Conservation (phyloP, 2,329 filamentous ascomycete species). For the Sporothrix brunneoviolacea region DNA sequence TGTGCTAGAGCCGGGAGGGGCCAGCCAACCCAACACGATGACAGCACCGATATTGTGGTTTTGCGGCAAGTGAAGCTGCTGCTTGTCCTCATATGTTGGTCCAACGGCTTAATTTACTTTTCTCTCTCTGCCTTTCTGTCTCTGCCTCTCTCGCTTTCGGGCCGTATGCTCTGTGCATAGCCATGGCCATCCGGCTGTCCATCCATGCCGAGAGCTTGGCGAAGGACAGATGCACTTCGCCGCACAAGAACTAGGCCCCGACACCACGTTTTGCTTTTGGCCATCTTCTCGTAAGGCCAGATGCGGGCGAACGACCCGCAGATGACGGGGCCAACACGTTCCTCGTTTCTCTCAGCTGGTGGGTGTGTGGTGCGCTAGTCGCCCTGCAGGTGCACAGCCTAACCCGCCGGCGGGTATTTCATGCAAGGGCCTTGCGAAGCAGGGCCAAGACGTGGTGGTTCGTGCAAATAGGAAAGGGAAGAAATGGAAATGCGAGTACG, state of each 20-base stretch:
- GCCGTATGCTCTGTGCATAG: not conserved
- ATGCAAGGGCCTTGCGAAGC: constrained; percentile 7
- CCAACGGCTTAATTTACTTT: not conserved
- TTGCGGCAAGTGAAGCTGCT: no score
- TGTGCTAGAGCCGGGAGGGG: no score
- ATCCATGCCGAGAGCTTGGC: not conserved
- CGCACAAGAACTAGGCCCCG: not conserved
- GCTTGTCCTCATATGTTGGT: no score
- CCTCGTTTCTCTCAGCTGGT: no score
- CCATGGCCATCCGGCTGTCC: not conserved
- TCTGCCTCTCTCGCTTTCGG: not conserved
- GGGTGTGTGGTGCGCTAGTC: no score
- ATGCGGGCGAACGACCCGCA: no score
- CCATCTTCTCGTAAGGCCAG: no score
- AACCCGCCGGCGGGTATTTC: constrained; percentile 1
- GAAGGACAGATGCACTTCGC: not conserved
- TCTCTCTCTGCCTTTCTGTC: not conserved
- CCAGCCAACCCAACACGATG: no score
- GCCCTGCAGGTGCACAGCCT: constrained; percentile 3
- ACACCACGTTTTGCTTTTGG: not conserved
- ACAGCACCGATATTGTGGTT: no score
- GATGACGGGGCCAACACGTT: no score
- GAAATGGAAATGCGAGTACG: no score
- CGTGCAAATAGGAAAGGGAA: not conserved
- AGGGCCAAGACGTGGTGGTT: not conserved